These are phyloP conservation scores for Mucor ambiguus DNA, from an alignment of 371 early-diverging fungal species.

Conservation along the genomic window DNA sequence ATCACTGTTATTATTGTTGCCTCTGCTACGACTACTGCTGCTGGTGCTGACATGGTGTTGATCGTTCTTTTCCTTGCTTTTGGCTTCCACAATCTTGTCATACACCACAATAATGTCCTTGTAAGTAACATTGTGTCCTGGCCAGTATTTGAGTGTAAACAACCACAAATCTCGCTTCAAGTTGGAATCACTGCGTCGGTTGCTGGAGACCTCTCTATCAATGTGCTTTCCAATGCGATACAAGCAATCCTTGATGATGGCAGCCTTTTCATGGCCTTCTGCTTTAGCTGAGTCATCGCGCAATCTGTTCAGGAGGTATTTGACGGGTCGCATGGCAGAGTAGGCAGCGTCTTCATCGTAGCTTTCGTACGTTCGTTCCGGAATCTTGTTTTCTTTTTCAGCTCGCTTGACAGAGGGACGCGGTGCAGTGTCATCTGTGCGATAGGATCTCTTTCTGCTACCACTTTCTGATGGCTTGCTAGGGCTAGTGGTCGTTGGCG, in stretches of 20 bases:
- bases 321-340: conserved; percentile 23
- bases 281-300: conserved; percentile 52
- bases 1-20: neutral
- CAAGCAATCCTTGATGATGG: conserved; percentile 61
- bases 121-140: conserved; percentile 49
- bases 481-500: neutral
- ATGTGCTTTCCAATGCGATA: conserved; percentile 67
- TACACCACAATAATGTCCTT: conserved; percentile 58
- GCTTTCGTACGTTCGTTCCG: conserved; percentile 8
- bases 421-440: conserved; percentile 1
- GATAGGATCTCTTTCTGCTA: conserved; percentile 3
- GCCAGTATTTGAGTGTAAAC: conserved; percentile 70
- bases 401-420: conserved; percentile 10
- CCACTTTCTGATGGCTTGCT: neutral
- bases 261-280: conserved; percentile 57
- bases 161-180: conserved; percentile 56
- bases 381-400: conserved; percentile 19
- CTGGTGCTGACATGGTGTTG: neutral
- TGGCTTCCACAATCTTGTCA: conserved; percentile 38
- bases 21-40: neutral
- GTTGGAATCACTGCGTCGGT: conserved; percentile 2
- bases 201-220: conserved; percentile 28
- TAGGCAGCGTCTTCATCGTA: conserved; percentile 18
- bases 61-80: neutral
- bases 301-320: conserved; percentile 26